Conservation (phyloP, 2,329 filamentous ascomycete species). For the Colletotrichum sp. region DNA sequence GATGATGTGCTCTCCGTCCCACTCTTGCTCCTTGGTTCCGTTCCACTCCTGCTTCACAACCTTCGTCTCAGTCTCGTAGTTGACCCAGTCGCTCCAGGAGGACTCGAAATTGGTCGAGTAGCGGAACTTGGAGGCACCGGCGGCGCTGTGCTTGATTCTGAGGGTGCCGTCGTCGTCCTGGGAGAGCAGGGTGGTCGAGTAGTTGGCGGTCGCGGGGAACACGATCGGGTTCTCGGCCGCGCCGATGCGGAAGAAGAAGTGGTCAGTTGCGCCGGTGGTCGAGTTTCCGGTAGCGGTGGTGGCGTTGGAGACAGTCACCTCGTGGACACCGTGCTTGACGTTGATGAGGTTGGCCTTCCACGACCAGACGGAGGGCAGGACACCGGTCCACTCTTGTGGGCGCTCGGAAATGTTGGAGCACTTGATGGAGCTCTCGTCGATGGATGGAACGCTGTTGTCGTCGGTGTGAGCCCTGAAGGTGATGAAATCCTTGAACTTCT, state of each 20-base stretch:
- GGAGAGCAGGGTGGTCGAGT: conserved; percentile 53
- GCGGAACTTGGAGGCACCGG: conserved; percentile 68
- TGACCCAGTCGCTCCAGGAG: conserved; percentile 62
- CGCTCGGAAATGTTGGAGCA: conserved; percentile 46
- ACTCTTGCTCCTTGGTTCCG: conserved; percentile 61
- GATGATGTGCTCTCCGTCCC: conserved; percentile 66
- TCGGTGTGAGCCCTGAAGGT: conserved; percentile 59
- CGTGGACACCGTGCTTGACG: conserved; percentile 69
- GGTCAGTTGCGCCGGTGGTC: conserved; percentile 58
- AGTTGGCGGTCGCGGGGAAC: conserved; percentile 28
- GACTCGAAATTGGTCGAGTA: conserved; percentile 69
- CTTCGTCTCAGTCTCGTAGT: conserved; percentile 57
- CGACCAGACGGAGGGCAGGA: conserved; percentile 58
- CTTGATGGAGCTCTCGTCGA: conserved; percentile 48
- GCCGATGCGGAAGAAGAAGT: conserved; percentile 49
- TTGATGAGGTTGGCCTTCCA: conserved; percentile 57
- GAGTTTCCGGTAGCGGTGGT: conserved; percentile 44
- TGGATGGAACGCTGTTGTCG: conserved; percentile 42
- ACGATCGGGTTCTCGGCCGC: conserved; percentile 11
- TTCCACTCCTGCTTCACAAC: conserved; percentile 57
- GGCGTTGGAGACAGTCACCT: conserved; percentile 61
- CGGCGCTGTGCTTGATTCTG: conserved; percentile 58
- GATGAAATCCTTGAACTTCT: conserved; percentile 53
- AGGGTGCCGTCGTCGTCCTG: conserved; percentile 43
- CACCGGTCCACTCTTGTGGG: conserved; percentile 48